These are phyloP conservation scores for Penicillium steckii DNA, from an alignment of 495 filamentous ascomycete species.

Conservation along the genomic window DNA sequence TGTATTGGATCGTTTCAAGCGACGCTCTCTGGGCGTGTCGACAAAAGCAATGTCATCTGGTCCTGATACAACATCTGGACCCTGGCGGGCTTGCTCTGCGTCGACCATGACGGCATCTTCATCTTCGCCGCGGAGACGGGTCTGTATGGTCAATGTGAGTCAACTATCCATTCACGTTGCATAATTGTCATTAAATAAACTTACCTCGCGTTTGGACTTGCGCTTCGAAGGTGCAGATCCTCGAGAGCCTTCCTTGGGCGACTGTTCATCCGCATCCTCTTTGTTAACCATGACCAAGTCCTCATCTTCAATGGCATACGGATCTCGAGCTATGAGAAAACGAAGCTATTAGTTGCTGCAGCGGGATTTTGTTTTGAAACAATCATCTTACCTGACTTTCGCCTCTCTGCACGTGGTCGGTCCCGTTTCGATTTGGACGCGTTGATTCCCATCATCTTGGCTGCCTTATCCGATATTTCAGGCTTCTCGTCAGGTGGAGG, in stretches of 20 bases:
- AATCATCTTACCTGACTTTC: constrained; percentile 37
- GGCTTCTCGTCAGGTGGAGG: constrained; percentile 52
- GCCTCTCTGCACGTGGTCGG: constrained; percentile 34
- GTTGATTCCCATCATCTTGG: constrained; percentile 57
- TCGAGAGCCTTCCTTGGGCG: constrained; percentile 33
- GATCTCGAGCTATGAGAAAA: constrained; percentile 48
- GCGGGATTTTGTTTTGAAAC: neutral
- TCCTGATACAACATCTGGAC: constrained; percentile 39
- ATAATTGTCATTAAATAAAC: no score
- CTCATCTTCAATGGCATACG: constrained; percentile 58
- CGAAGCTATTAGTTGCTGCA: constrained; percentile 6
- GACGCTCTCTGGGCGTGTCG: constrained; percentile 66
- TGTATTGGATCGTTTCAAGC: constrained; percentile 44
- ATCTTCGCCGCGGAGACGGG: constrained; percentile 29
- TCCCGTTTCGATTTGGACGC: constrained; percentile 35
- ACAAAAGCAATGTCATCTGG: constrained; percentile 71
- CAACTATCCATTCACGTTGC: neutral
- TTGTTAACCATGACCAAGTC: constrained; percentile 58
- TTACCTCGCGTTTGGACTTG: constrained; percentile 40
- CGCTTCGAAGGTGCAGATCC: constrained; percentile 36
- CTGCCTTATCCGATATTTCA: constrained; percentile 54
- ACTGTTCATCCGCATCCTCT: constrained; percentile 44
- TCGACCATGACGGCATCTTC: constrained; percentile 52
- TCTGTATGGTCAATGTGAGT: constrained; percentile 15
- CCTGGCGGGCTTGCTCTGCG: constrained; percentile 35